Evolutionary conservation across 2,329 filamentous ascomycete genomes (phyloP), one percentile per base, ranked within the genome.

Genomic region (Leptodontidium sp.): DNA sequence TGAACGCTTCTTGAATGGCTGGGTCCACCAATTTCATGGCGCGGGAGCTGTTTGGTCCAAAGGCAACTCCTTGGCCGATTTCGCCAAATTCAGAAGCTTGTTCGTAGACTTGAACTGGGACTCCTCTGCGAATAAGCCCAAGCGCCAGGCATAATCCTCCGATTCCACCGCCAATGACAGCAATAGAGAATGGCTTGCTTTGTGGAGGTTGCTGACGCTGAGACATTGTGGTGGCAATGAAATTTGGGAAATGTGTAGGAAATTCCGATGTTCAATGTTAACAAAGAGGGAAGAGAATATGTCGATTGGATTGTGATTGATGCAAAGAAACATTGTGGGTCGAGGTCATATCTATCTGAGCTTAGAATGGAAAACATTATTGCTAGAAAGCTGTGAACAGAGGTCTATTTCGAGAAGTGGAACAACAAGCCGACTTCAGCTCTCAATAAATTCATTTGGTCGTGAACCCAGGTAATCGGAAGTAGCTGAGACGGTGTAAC

Each of bases 51-150:
- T 75, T 75, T 15, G 70, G 68, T 0, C 71, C 70, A 43, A 75
- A 75, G 11, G 68, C 67, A 4, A 75, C 66, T 1, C 73, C 73
- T 1, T 71, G 72, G 12, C 72, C 71, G 35, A 74, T 71, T 61
- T 74, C 71, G 26, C 67, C 64, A 35, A 75, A 75, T 4, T 66
- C 70, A 17, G 71, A 50, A 2, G 69, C 68, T 14, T 70, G 61
- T 61, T 75, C 73, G 58, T 74, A 75, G 17, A 75, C 66, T n/a
- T 62, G 69, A 14, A 66, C 61, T 26, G 57, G 71, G 40, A 65
- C 55, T 7, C 66, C 61, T 43, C 68, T 32, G 38, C 69, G 64
- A 2, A 68, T 43, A 50, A 75, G 69, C 3, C 70, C 72, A n/a
- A 75, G 71, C 6, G 68, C 58, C 6, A 75, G 66, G 38, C 57